Base-by-base conservation (phyloP, 345 rosid genomes). In the Gossypium arboreum region DNA sequence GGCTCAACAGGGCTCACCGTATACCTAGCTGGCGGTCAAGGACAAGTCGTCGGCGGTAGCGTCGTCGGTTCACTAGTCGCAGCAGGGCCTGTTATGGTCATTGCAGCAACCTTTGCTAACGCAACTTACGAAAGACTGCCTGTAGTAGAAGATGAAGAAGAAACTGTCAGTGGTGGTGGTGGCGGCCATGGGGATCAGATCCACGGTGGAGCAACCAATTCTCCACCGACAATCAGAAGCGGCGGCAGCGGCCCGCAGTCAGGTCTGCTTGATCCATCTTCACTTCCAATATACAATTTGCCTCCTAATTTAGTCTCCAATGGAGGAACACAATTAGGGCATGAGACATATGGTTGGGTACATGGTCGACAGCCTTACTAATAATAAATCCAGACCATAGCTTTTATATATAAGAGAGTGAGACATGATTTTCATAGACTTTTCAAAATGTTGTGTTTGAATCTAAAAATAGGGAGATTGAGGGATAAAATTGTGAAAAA, bases 81-180 rank as follows among this genome's bases (percentile, higher is more conserved):
- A 9, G 93, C 88, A 2, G 97, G 97, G 20, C 87, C 97, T 0
- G 93, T 92, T 11, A 87, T 92, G 90, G 88, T 90, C n/a, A 85
- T 92, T 34, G 94, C 97, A 2, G 97, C 97, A 25, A 90, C 97
- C 41, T 92, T 92, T 76, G 85, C 97, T 12, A 92, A 92, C 76
- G 91, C 97, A 25, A 92, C 97, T 57, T 92, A 88, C 61, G 97
- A 92, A 73, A 87, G 94, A 80, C 68, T 92, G 60, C 97, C 97
- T 0, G 55, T 92, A 27, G 97, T 88, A 78, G 92, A 90, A 1
- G 93, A 92, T 1, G 97, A 90, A 63, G 89, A 84, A 66, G 80
- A 64, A 7, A 77, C 73, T 25, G 59, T 56, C 16, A 84, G 65
- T 27, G 83, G 77, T 0, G 83, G 78, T 12, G 54, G 85, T 11